phyloP scores from a whole-genome alignment of 2,329 filamentous ascomycete species.

The Sphaerulina vaccinii region DNA sequence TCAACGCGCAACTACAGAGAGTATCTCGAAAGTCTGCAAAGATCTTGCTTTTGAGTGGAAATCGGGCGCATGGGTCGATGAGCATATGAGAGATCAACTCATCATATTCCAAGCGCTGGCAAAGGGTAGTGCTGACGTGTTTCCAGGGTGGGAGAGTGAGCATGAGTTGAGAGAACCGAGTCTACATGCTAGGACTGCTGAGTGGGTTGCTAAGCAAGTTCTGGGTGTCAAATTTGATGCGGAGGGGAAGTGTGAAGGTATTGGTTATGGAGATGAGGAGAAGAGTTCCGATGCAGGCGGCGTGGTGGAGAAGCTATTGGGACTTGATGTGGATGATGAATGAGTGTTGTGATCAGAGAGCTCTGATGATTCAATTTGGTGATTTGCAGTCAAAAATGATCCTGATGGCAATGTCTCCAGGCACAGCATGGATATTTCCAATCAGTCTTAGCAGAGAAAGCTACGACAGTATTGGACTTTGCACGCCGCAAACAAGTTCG shows the following conservation, averaged over 20 bases:
- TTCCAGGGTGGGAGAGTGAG: conserved; percentile 18
- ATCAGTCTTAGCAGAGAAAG: too few species aligned
- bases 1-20: conserved; percentile 23
- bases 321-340: background rate
- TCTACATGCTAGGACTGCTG: conserved; percentile 48
- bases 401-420: too few species aligned
- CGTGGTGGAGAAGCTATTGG: background rate
- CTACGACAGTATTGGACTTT: too few species aligned
- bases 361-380: too few species aligned
- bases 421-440: too few species aligned
- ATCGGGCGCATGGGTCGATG: conserved; percentile 53
- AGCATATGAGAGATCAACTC: conserved; percentile 58
- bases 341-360: too few species aligned
- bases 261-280: conserved; percentile 31
- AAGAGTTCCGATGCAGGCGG: background rate
- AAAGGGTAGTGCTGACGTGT: conserved; percentile 41
- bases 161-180: conserved; percentile 36
- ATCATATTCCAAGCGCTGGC: conserved; percentile 60
- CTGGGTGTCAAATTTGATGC: conserved; percentile 43
- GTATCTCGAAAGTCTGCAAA: conserved; percentile 47
- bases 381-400: too few species aligned
- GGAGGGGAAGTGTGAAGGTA: conserved; percentile 39
- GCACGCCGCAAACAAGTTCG: too few species aligned
- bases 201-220: conserved; percentile 45
- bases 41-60: conserved; percentile 49